Evolutionary conservation across 2,329 filamentous ascomycete species (phyloP).

Genomic region (Emergomyces pasteurianus): DNA sequence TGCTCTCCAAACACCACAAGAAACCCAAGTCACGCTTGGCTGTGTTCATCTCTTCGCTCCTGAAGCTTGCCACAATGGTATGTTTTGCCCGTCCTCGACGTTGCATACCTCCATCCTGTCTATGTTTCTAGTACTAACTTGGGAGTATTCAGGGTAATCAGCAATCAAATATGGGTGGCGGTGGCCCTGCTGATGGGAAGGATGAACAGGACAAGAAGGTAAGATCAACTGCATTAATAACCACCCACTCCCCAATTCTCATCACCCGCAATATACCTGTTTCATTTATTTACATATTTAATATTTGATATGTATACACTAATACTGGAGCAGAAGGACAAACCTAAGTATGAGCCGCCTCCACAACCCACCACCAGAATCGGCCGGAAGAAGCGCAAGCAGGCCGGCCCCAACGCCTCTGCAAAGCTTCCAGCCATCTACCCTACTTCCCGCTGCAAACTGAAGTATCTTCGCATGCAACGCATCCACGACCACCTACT

Average conservation of each 20-base stretch:
- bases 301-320: background rate
- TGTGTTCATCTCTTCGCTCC: conserved; percentile 1
- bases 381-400: conserved; percentile 97
- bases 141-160: conserved; percentile 33
- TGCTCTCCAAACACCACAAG: background rate
- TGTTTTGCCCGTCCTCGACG: conserved; percentile 1
- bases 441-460: conserved; percentile 93
- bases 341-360: conserved; percentile 99
- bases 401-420: conserved; percentile 80
- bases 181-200: conserved; percentile 60
- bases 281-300: no score
- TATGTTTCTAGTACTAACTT: conserved; percentile 14
- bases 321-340: conserved; percentile 66
- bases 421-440: conserved; percentile 91
- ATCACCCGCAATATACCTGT: background rate
- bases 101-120: background rate
- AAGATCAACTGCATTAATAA: conserved; percentile 12
- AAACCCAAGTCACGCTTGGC: background rate
- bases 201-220: conserved; percentile 94
- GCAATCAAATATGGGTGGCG: conserved; percentile 72
- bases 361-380: conserved; percentile 93
- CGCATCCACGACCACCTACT: conserved; percentile 94
- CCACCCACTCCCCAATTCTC: background rate
- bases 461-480: conserved; percentile 95
- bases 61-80: conserved; percentile 24